phyloP scores from a whole-genome alignment of 2,329 filamentous ascomycete genomes.

The Ophiocordyceps camponoti-saundersi region DNA sequence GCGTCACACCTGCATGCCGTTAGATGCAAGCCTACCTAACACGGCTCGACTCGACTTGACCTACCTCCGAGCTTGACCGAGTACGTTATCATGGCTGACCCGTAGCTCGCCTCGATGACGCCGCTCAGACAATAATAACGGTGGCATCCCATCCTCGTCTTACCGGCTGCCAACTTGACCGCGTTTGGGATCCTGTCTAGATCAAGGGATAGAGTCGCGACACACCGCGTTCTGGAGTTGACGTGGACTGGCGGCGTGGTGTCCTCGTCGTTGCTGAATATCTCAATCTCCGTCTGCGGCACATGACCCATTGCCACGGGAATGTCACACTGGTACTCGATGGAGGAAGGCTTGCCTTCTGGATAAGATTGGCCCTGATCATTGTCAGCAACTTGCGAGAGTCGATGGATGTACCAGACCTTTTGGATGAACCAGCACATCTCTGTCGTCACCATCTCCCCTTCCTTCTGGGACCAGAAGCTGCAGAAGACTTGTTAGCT shows the following conservation, averaged over 20 bases:
- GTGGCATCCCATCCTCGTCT: slow-evolving; percentile 16
- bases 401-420: slow-evolving; percentile 8
- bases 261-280: slow-evolving; percentile 18
- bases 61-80: slow-evolving; percentile 19
- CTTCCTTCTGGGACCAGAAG: slow-evolving; percentile 20
- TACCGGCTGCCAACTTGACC: slow-evolving; percentile 12
- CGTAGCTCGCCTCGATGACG: slow-evolving; percentile 19
- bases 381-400: not conserved
- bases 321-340: slow-evolving; percentile 21
- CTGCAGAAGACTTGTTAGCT: slow-evolving; percentile 8
- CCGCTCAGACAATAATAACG: slow-evolving; percentile 19
- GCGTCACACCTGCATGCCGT: slow-evolving; percentile 13
- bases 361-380: slow-evolving; percentile 19
- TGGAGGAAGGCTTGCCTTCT: slow-evolving; percentile 16
- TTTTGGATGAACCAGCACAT: slow-evolving; percentile 23
- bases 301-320: slow-evolving; percentile 16
- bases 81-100: slow-evolving; percentile 21
- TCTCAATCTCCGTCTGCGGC: slow-evolving; percentile 20
- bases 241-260: slow-evolving; percentile 13
- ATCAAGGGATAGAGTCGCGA: slow-evolving; percentile 18
- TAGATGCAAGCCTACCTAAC: not conserved
- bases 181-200: slow-evolving; percentile 15
- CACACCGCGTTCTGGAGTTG: slow-evolving; percentile 11
- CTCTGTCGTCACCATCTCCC: slow-evolving; percentile 16
- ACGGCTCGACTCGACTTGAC: slow-evolving; percentile 1